phyloP scores from a whole-genome alignment of 306 rosid species.

The Malus sylvestris region DNA sequence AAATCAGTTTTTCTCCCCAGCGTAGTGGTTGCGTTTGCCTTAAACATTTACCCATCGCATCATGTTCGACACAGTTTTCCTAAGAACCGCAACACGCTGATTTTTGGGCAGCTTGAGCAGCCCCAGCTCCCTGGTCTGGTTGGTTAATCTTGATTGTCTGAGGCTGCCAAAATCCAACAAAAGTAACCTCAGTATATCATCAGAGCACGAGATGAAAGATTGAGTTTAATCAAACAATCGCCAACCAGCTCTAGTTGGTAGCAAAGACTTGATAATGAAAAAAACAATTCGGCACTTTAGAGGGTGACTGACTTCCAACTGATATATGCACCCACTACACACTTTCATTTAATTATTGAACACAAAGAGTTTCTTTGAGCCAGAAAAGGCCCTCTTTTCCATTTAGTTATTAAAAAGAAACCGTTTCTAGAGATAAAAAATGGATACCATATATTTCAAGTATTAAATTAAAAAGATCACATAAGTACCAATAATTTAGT shows the following conservation, averaged over 20 bases:
- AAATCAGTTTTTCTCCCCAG: slow-evolving; percentile 44
- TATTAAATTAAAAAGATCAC: background rate
- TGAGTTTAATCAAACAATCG: background rate
- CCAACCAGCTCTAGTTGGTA: background rate
- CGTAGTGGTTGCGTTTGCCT: slow-evolving; percentile 26
- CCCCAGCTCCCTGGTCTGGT: slow-evolving; percentile 67
- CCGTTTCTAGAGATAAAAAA: background rate
- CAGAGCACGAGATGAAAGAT: background rate
- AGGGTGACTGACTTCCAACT: background rate
- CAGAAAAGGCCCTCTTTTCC: background rate
- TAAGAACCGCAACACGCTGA: slow-evolving; percentile 89
- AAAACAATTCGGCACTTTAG: background rate
- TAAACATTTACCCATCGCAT: slow-evolving; percentile 25
- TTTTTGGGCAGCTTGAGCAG: slow-evolving; percentile 62
- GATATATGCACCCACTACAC: background rate
- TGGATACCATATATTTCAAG: background rate
- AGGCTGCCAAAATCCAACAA: slow-evolving; percentile 56
- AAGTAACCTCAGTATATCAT: background rate
- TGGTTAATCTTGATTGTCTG: slow-evolving; percentile 81
- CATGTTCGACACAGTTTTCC: slow-evolving; percentile 9
- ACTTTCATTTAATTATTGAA: background rate
- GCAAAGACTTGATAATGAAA: background rate
- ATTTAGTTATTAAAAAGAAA: no score
- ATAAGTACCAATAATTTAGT: background rate
- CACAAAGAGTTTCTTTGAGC: background rate